Conservation (phyloP, 495 filamentous ascomycete species). For the Durotheca rogersii region DNA sequence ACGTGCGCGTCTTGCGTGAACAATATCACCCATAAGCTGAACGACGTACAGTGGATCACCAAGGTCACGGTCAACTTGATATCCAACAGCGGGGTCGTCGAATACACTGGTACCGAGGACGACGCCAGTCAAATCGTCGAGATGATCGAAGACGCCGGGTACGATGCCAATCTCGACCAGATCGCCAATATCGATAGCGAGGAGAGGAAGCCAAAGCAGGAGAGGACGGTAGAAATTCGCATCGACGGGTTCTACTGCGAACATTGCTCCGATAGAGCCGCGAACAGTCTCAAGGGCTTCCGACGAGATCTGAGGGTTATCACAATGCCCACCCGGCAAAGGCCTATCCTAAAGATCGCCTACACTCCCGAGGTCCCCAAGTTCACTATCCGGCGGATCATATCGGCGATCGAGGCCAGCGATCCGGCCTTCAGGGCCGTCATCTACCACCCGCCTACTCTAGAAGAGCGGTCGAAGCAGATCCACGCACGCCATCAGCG, state of each 20-base stretch:
- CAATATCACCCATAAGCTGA: constrained; percentile 62
- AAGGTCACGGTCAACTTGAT: constrained; percentile 69
- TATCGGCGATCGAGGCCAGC: constrained; percentile 62
- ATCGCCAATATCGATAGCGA: constrained; percentile 37
- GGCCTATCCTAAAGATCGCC: constrained; percentile 66
- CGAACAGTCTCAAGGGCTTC: constrained; percentile 42
- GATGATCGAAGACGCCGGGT: constrained; percentile 79
- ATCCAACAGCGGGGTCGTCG: constrained; percentile 67
- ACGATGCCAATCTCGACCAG: constrained; percentile 64
- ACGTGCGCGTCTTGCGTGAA: constrained; percentile 76
- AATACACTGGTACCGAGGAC: constrained; percentile 57
- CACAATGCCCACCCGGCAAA: constrained; percentile 44
- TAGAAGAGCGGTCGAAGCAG: constrained; percentile 78
- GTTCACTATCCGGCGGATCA: constrained; percentile 76
- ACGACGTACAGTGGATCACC: constrained; percentile 62
- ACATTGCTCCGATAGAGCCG: constrained; percentile 71
- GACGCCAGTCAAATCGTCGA: constrained; percentile 60
- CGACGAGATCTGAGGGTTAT: constrained; percentile 50
- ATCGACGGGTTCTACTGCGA: constrained; percentile 87
- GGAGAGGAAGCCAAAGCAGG: constrained; percentile 21
- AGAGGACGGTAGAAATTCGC: constrained; percentile 63
- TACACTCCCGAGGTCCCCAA: constrained; percentile 68
- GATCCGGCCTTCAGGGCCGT: constrained; percentile 64
- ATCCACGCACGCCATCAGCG: constrained; percentile 66
- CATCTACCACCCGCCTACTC: constrained; percentile 76